Base-by-base conservation (phyloP, 768 basidiomycete genomes). In the Rhodotorula toruloides region DNA sequence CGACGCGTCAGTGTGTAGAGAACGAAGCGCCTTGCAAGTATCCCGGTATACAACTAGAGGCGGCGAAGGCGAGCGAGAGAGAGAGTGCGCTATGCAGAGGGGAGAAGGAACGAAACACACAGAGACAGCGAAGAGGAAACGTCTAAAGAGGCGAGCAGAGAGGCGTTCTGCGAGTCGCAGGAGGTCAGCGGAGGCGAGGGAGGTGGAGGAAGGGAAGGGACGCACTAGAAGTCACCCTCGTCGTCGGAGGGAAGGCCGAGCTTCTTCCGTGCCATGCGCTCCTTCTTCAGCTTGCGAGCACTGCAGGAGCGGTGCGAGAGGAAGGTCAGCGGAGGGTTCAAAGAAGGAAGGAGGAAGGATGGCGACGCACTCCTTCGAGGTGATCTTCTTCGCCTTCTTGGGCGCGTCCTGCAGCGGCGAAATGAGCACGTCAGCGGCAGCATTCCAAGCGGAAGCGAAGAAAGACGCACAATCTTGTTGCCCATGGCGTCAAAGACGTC, bases 401-500 rank as follows among this genome's bases (percentile, higher is more conserved):
- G 86, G 89, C 32, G 68, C 71, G 58, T 71, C 74, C 54, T 42
- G 43, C 27, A 54, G 27, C n/a, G n/a, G n/a, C n/a, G n/a, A n/a
- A n/a, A n/a, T n/a, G n/a, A n/a, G n/a, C n/a, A n/a, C n/a, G n/a
- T n/a, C n/a, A n/a, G n/a, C n/a, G n/a, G n/a, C n/a, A n/a, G n/a
- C 36, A 31, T 9, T 22, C 6, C 52, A 22, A 43, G 21, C 27
- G 29, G 27, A 49, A 29, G 4, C 14, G 27, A 73, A 47, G 78
- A 68, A 89, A 89, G 71, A 92, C 81, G 86, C 31, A 21, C 50
- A 13, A 54, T 54, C 53, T 92, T 93, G 88, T 97, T 97, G 67
- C 94, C 94, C 89, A 99, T 90, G 31, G 96, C 96, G 78, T 99
- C 96, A 77, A 89, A 98, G 75, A 84, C 81, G 46, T 85, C 91